Percentiles rank a stretch among this genome's conserved stretches.
These are phyloP conservation scores for Diaporthe citriasiana DNA, from an alignment of 2,329 filamentous ascomycete species.

Conservation along the genomic window DNA sequence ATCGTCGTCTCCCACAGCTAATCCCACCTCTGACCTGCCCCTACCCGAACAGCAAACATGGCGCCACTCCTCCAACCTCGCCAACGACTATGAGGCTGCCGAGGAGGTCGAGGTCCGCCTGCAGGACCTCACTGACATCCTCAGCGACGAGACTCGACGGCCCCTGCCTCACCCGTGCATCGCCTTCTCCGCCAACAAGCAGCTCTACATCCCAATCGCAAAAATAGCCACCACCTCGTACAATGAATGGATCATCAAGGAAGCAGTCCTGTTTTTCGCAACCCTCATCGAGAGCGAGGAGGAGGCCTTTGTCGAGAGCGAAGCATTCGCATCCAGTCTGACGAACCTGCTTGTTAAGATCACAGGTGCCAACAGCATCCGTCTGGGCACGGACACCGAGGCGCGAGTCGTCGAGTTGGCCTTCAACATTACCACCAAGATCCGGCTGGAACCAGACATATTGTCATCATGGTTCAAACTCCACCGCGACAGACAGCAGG, in stretches of 20 bases:
- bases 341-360: constrained; percentile 89
- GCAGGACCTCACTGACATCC: constrained; percentile 77
- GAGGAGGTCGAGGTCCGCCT: constrained; percentile 74
- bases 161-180: constrained; percentile 94
- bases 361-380: constrained; percentile 78
- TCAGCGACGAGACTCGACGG: constrained; percentile 90
- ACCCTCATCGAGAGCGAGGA: constrained; percentile 96
- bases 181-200: constrained; percentile 84
- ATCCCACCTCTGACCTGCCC: constrained; percentile 40
- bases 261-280: constrained; percentile 88
- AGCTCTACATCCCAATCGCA: constrained; percentile 90
- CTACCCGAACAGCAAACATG: constrained; percentile 64
- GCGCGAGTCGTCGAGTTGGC: constrained; percentile 91
- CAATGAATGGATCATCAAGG: constrained; percentile 87
- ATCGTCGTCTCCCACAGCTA: not conserved
- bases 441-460: constrained; percentile 88
- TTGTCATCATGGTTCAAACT: constrained; percentile 92
- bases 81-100: constrained; percentile 72
- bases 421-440: constrained; percentile 97
- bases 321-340: constrained; percentile 86
- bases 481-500: constrained; percentile 54
- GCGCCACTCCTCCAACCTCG: constrained; percentile 72
- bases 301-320: constrained; percentile 91
- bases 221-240: constrained; percentile 89
- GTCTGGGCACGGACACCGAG: constrained; percentile 85